These are phyloP conservation scores for Polytrichum formosum DNA, from an alignment of 225 moss, liverwort and hornwort species.

Conservation along the genomic window DNA sequence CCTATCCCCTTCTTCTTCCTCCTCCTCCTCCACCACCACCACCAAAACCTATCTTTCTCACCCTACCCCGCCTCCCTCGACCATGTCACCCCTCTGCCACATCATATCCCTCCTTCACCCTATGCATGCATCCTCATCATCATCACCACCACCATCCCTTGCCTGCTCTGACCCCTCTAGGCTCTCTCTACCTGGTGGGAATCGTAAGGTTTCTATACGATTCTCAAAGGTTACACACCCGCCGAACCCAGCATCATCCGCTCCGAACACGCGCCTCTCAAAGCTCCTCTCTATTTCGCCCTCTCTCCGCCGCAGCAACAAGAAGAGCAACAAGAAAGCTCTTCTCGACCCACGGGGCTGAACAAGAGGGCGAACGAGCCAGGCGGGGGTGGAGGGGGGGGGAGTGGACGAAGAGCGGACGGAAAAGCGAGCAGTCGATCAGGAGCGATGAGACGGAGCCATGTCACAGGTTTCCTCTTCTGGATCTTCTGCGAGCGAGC, in stretches of 20 bases:
- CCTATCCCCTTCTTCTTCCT: background rate
- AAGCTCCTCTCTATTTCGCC: too few relatives aligned
- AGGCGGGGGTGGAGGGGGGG: too few relatives aligned
- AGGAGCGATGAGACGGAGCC: too few relatives aligned
- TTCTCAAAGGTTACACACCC: background rate
- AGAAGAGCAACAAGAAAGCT: too few relatives aligned
- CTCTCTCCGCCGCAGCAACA: too few relatives aligned
- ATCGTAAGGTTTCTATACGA: background rate
- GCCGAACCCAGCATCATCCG: background rate
- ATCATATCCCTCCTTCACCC: background rate
- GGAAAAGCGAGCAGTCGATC: too few relatives aligned
- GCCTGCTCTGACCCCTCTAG: background rate
- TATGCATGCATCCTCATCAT: background rate
- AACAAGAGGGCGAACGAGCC: too few relatives aligned
- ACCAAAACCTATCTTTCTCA: background rate
- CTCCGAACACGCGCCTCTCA: background rate
- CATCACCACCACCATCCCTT: background rate
- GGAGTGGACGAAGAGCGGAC: too few relatives aligned
- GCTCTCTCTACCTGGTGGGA: background rate
- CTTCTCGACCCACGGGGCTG: too few relatives aligned
- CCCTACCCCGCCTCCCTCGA: background rate
- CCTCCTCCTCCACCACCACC: background rate
- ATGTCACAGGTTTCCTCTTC: too few relatives aligned
- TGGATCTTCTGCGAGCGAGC: background rate
- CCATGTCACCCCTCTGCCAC: conserved; percentile 1